Base-by-base conservation (phyloP, 164 flowering plant species). In the Warburgia ugandensis region DNA sequence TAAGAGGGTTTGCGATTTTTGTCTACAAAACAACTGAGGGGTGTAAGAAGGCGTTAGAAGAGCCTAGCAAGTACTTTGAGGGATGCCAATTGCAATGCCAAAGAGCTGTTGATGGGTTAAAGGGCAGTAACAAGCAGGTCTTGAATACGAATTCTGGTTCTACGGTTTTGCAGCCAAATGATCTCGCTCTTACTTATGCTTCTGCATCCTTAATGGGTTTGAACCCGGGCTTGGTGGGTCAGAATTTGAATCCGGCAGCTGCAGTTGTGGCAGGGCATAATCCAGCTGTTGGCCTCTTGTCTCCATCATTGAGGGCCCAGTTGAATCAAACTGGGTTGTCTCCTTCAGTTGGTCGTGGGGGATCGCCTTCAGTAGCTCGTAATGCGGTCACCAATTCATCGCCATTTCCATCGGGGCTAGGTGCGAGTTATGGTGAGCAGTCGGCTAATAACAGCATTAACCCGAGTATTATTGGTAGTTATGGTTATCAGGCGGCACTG, bases 401-500 rank as follows among this genome's bases (percentile, higher is more conserved):
- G n/a, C n/a, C n/a, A n/a, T n/a, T n/a, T n/a, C n/a, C n/a, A n/a
- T n/a, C n/a, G 43, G 65, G 58, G 29, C 35, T 56, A 10, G 25
- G 57, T 41, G 60, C 39, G 2, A 69, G 58, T 19, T 46, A 57
- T 42, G 69, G 73, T 56, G 63, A 29, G 12, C 72, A 65, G 36
- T 48, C 55, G 20, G 65, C 61, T 44, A 65, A 71, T 17, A 68
- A 60, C 59, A 61, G 61, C 28, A 43, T 72, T 6, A 68, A 64
- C 48, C 77, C 80, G 0, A 68, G 54, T 40, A 61, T 73, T 42
- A 71, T 67, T 36, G 72, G 62, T 17, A 69, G 42, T 55, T 77
- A 71, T 68, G 70, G 70, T 42, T 56, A 76, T 22, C 72, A 66
- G 36, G 69, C 66, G 17, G 77, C 70, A 45, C 53, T 73, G 58